Evolutionary conservation across 345 rosid genomes (phyloP), one percentile per base, ranked within the genome.

Genomic region (Gossypium longicalyx): DNA sequence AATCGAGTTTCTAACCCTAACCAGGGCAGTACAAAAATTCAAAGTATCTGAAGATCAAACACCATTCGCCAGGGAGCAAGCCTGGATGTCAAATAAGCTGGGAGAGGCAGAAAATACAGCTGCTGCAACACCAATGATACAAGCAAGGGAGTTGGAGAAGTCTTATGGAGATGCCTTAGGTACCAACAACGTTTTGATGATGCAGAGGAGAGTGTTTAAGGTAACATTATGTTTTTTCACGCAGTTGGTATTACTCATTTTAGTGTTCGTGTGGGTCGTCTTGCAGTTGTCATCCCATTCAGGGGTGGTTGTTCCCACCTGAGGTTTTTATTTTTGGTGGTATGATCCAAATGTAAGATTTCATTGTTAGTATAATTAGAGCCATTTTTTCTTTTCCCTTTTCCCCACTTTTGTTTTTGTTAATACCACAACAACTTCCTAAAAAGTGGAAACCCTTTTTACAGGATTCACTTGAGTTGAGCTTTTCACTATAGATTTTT

Each of bases 1-100:
- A 86, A 76, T 93, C 4, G 91, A 88, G 79, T 84, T 83, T 84
- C 74, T 93, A 48, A 78, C 85, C 63, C 80, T 89, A 73, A 74
- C 74, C 10, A 82, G 79, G 75, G 80, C 88, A 19, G 67, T 88
- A 59, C 83, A 73, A 68, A 80, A 81, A 74, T 74, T 78, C 62
- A 70, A 70, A 51, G 72, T 84, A 17, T 57, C 76, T 43, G 86
- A 81, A 78, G 84, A 86, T 52, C 89, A 83, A 77, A 83, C 84
- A 77, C 62, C 74, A 41, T 41, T 86, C 60, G 83, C 41, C 7
- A 0, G 41, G 41, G 41, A 5, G 41, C 41, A 34, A 34, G 7
- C 41, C 41, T 34, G 41, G 41, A 34, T 34, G 41, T 34, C 41
- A 34, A 34, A 34, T 34, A 34, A 34, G 41, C 7, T 4, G 41